Conservation (phyloP, 169 alveolate species). For the Plasmodium inui region DNA sequence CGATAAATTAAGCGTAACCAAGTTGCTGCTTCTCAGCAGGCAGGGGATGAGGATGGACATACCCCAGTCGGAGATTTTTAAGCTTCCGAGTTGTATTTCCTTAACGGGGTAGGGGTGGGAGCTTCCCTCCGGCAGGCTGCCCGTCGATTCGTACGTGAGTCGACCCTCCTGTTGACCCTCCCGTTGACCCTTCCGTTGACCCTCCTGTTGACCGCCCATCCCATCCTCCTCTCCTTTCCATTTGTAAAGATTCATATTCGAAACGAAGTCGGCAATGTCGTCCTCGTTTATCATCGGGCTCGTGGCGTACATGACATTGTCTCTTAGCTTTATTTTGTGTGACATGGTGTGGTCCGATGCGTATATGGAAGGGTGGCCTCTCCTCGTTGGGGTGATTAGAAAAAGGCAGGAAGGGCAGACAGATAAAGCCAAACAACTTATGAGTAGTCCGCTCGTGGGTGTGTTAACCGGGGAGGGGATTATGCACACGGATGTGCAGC, state of each 20-base stretch:
- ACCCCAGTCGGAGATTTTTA: slow-evolving; percentile 50
- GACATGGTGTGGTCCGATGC: background rate
- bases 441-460: background rate
- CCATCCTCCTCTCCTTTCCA: background rate
- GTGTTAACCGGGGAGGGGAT: background rate
- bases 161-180: background rate
- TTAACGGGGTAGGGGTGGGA: background rate
- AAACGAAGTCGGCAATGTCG: slow-evolving; percentile 64
- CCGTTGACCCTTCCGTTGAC: no score
- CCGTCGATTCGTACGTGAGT: background rate
- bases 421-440: background rate
- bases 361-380: background rate
- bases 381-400: background rate
- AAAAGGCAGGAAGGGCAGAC: background rate
- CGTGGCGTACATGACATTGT: slow-evolving; percentile 20
- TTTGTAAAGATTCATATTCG: slow-evolving; percentile 14
- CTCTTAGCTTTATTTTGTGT: slow-evolving; percentile 18
- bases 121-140: background rate
- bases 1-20: slow-evolving; percentile 26
- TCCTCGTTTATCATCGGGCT: slow-evolving; percentile 42
- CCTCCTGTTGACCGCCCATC: background rate
- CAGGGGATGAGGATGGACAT: slow-evolving; percentile 63
- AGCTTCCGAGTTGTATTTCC: slow-evolving; percentile 36
- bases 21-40: slow-evolving; percentile 26
- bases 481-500: background rate